These are phyloP conservation scores for Penicillium italicum DNA, from an alignment of 2,329 filamentous ascomycete genomes.

Conservation along the genomic window DNA sequence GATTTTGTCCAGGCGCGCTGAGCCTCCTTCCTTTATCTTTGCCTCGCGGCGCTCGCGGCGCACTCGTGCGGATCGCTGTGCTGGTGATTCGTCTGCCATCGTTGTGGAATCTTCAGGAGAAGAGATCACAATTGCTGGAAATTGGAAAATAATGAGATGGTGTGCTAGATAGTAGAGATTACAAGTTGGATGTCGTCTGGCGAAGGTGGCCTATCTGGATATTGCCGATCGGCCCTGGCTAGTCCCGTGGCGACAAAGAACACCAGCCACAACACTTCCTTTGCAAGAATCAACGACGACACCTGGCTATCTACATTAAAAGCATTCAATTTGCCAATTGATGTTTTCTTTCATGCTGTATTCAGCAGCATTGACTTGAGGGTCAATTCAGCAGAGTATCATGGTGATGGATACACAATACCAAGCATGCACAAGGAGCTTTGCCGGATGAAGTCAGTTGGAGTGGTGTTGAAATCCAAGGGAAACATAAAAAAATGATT, in stretches of 20 bases:
- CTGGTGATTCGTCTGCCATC: conserved; percentile 47
- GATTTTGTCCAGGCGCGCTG: conserved; percentile 60
- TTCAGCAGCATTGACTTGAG: background rate
- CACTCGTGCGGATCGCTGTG: conserved; percentile 54
- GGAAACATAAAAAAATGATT: background rate
- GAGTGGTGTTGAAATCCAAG: background rate
- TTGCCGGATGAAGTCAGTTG: background rate
- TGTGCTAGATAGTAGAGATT: background rate
- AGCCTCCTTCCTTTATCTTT: conserved; percentile 58
- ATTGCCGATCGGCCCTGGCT: background rate
- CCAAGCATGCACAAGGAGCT: background rate
- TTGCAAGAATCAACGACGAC: background rate
- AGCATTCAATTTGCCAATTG: background rate
- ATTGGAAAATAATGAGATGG: background rate
- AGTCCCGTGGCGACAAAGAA: conserved; percentile 22
- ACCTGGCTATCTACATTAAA: background rate
- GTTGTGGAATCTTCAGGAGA: background rate
- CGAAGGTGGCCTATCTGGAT: background rate
- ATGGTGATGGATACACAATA: background rate
- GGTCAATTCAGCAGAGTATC: background rate
- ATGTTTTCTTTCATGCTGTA: background rate
- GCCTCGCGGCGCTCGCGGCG: conserved; percentile 62
- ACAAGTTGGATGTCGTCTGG: background rate
- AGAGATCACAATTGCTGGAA: background rate
- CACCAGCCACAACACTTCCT: conserved; percentile 1